Evolutionary conservation across 2,329 filamentous ascomycete species (phyloP).

Genomic region (Aspergillus proliferans): DNA sequence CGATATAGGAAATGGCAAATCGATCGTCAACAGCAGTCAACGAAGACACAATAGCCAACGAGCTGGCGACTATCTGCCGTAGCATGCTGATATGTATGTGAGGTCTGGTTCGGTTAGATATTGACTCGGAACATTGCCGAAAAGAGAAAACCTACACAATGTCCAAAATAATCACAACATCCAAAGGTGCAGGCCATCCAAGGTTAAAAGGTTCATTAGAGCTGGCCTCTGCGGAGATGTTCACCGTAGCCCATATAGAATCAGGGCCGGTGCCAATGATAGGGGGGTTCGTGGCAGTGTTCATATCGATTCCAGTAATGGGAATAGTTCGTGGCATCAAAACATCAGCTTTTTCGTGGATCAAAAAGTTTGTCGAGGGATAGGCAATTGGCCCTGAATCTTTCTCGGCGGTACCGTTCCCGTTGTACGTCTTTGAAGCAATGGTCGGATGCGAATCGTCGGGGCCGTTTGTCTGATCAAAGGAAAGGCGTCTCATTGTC

Average conservation of each 20-base stretch:
- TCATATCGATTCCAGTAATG: conserved; percentile 16
- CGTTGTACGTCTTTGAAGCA: neutral
- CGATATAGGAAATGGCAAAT: conserved; percentile 20
- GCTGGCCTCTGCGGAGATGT: conserved; percentile 21
- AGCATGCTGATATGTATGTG: conserved; percentile 12
- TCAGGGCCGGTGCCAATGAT: conserved; percentile 9
- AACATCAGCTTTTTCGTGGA: neutral
- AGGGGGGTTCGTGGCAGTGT: conserved; percentile 5
- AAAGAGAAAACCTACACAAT: conserved; percentile 22
- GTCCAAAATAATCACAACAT: conserved; percentile 32
- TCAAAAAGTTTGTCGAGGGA: neutral
- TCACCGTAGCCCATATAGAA: conserved; percentile 15
- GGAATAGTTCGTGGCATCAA: conserved; percentile 8
- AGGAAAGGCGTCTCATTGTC: conserved; percentile 2
- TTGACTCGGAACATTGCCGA: neutral
- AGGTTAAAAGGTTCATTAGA: conserved; percentile 12
- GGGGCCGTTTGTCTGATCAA: conserved; percentile 1
- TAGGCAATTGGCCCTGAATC: neutral
- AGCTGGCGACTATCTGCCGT: conserved; percentile 15
- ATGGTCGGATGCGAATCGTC: neutral
- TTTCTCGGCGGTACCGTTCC: neutral
- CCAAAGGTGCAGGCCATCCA: conserved; percentile 21
- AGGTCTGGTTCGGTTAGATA: conserved; percentile 2
- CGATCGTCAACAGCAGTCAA: conserved; percentile 18
- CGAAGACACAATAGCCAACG: conserved; percentile 18